Percentiles rank a stretch among this genome's conserved stretches.
phyloP scores from a whole-genome alignment of 2,329 filamentous ascomycete genomes.

The Didymella sp. region DNA sequence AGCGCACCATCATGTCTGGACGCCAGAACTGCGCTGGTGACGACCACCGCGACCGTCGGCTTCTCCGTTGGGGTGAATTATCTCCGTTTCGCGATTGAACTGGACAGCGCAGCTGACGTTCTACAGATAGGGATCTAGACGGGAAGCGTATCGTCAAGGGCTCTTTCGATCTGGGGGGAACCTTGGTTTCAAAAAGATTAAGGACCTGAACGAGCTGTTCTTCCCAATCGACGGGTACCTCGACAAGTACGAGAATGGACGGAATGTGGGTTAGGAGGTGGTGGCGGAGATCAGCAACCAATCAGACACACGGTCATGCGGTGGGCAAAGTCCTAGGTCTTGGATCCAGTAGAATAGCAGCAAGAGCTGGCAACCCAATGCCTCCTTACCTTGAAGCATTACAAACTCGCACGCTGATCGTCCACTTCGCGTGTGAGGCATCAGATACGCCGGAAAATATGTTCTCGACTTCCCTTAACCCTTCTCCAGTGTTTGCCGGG shows the following conservation, averaged over 20 bases:
- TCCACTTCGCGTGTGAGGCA: not conserved
- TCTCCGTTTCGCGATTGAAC: not conserved
- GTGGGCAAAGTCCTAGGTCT: not conserved
- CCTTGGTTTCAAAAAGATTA: not conserved
- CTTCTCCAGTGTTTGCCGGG: not conserved
- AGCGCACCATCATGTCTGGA: not conserved
- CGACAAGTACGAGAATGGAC: not conserved
- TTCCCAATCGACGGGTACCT: not conserved
- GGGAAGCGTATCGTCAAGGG: conserved; percentile 9
- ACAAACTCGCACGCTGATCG: not conserved
- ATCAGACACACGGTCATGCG: not conserved
- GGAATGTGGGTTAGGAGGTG: not conserved
- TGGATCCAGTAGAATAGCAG: not conserved
- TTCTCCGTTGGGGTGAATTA: conserved; percentile 5
- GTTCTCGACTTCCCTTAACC: not conserved
- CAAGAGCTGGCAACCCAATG: not conserved
- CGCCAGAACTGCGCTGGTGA: not conserved
- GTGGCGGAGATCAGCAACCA: not conserved
- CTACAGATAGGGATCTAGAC: conserved; percentile 1
- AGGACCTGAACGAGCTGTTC: not conserved
- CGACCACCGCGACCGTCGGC: not conserved
- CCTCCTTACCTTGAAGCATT: not conserved
- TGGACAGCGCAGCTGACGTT: not conserved
- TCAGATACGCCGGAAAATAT: too few species aligned
- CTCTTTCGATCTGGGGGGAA: not conserved